phyloP scores from a whole-genome alignment of 495 filamentous ascomycete genomes.

The Amniculicola lignicola region DNA sequence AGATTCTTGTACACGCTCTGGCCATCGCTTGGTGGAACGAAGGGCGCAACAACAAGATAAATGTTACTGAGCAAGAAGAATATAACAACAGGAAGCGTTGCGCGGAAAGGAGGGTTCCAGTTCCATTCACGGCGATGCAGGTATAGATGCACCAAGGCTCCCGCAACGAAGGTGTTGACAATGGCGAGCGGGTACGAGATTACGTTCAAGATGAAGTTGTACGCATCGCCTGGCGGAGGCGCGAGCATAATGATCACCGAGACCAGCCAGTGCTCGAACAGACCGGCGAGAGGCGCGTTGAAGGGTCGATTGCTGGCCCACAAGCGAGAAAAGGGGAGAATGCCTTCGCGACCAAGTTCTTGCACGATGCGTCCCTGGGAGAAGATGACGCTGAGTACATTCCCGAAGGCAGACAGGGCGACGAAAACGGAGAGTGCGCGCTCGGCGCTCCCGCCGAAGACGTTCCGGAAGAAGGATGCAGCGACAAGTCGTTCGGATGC shows the following conservation, averaged over 20 bases:
- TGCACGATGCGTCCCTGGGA: constrained; percentile 57
- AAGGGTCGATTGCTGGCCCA: constrained; percentile 65
- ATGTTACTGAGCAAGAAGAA: constrained; percentile 52
- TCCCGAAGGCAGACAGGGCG: constrained; percentile 68
- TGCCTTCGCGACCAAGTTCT: constrained; percentile 25
- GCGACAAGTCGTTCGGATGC: constrained; percentile 55
- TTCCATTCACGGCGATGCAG: constrained; percentile 47
- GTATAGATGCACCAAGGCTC: constrained; percentile 56
- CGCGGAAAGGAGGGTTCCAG: constrained; percentile 44
- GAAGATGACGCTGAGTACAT: constrained; percentile 67
- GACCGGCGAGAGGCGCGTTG: constrained; percentile 58
- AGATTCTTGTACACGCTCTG: constrained; percentile 51
- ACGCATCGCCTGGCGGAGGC: constrained; percentile 62
- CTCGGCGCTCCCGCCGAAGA: constrained; percentile 59
- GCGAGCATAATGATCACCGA: constrained; percentile 60
- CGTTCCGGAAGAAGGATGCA: constrained; percentile 63
- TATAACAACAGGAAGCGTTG: constrained; percentile 46
- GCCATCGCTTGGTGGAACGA: constrained; percentile 43
- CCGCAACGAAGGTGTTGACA: constrained; percentile 59
- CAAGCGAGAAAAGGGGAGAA: constrained; percentile 17
- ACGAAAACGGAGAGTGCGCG: constrained; percentile 66
- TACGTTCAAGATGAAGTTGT: constrained; percentile 53
- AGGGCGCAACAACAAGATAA: constrained; percentile 51
- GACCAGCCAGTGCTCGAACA: constrained; percentile 61
- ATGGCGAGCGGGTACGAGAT: constrained; percentile 61